Evolutionary conservation across 805 yeast species (phyloP).

Genomic region (Komagataella mondaviorum): DNA sequence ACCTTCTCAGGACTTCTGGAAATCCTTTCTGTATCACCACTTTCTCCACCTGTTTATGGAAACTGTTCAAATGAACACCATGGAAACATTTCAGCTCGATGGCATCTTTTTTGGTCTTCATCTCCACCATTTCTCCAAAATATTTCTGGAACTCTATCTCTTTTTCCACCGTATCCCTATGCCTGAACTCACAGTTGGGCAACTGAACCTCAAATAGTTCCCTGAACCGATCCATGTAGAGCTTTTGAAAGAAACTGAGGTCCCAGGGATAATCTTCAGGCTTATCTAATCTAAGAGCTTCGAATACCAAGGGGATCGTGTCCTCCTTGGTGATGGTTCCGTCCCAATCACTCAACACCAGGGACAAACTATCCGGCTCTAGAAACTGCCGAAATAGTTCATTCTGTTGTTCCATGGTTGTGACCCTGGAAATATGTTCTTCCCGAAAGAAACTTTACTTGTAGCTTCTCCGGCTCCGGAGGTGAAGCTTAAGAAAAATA

Average conservation of each 20-base stretch:
- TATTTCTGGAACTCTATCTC: slow-evolving; percentile 34
- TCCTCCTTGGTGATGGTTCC: slow-evolving; percentile 47
- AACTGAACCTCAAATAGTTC: slow-evolving; percentile 11
- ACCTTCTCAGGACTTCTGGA: neutral
- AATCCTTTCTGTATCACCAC: slow-evolving; percentile 19
- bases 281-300: slow-evolving; percentile 26
- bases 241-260: slow-evolving; percentile 27
- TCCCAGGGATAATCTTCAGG: slow-evolving; percentile 19
- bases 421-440: neutral
- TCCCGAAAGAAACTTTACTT: neutral
- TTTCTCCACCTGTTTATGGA: slow-evolving; percentile 20
- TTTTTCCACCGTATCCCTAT: slow-evolving; percentile 18
- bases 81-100: slow-evolving; percentile 24
- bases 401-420: neutral
- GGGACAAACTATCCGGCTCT: neutral
- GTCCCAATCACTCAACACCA: slow-evolving; percentile 50
- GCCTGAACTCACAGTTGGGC: slow-evolving; percentile 14
- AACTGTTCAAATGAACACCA: slow-evolving; percentile 19
- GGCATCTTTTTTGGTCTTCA: slow-evolving; percentile 20
- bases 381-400: neutral
- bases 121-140: slow-evolving; percentile 28
- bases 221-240: slow-evolving; percentile 25
- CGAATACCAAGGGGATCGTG: slow-evolving; percentile 38
- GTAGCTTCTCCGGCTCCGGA: neutral
- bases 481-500: no score